Conservation (phyloP, 768 basidiomycete species). For the Chalciporus pseudorubinellus region DNA sequence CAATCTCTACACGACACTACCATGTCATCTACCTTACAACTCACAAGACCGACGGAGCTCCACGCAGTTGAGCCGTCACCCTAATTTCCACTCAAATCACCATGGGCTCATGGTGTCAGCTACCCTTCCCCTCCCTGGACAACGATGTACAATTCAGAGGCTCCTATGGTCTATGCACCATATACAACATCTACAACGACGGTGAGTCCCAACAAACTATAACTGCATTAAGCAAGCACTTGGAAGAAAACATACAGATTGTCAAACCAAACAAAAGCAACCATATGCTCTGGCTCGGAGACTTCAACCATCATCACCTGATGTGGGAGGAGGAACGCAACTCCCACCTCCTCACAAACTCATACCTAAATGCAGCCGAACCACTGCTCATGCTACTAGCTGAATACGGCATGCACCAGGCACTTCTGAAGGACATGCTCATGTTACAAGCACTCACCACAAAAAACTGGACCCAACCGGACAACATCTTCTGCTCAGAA, state of each 20-base stretch:
- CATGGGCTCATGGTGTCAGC: too few species aligned
- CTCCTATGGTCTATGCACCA: background rate
- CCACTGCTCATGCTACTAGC: constrained; percentile 19
- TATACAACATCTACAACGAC: constrained; percentile 22
- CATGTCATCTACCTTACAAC: background rate
- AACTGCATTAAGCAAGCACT: background rate
- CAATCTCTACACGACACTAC: background rate
- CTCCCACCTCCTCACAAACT: too few species aligned
- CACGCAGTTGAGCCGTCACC: background rate
- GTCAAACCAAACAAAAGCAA: background rate
- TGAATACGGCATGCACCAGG: constrained; percentile 25
- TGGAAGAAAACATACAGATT: background rate
- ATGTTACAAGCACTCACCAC: constrained; percentile 19
- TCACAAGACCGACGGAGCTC: background rate
- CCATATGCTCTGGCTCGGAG: constrained; percentile 18
- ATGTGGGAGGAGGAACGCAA: constrained; percentile 28
- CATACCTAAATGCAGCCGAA: constrained; percentile 10
- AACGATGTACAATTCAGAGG: constrained; percentile 13
- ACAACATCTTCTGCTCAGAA: constrained; percentile 40
- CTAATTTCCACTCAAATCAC: background rate
- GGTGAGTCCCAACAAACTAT: background rate
- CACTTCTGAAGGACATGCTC: constrained; percentile 27
- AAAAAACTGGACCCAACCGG: constrained; percentile 32
- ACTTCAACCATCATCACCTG: constrained; percentile 31
- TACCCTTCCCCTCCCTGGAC: constrained; percentile 19